Conservation (phyloP, 2,329 filamentous ascomycete species). For the Whalleya microplaca region DNA sequence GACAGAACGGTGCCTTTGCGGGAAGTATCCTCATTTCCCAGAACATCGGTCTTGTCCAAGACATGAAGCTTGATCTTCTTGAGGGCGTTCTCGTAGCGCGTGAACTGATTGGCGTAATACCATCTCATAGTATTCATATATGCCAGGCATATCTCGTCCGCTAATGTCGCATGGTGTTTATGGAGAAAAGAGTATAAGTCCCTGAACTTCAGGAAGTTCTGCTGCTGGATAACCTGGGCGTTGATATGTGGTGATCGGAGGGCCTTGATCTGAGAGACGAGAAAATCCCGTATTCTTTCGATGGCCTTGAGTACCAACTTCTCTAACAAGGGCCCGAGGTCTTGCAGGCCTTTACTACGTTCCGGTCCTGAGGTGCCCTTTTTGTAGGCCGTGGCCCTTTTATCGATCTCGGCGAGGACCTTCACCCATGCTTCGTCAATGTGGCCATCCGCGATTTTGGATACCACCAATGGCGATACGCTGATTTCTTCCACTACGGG, state of each 20-base stretch:
- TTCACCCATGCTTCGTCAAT: constrained; percentile 91
- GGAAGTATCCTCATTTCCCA: constrained; percentile 76
- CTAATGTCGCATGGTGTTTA: constrained; percentile 79
- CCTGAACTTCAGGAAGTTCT: constrained; percentile 85
- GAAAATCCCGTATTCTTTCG: constrained; percentile 90
- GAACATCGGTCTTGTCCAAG: constrained; percentile 80
- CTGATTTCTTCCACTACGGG: constrained; percentile 92
- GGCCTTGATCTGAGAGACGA: constrained; percentile 93
- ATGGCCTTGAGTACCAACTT: constrained; percentile 89
- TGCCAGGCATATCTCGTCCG: constrained; percentile 86
- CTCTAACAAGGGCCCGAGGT: constrained; percentile 82
- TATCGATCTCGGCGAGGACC: constrained; percentile 78
- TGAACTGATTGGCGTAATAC: constrained; percentile 95
- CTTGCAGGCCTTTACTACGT: constrained; percentile 75
- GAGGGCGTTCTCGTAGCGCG: constrained; percentile 81
- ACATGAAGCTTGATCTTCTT: constrained; percentile 82
- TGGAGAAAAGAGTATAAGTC: constrained; percentile 86
- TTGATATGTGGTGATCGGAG: constrained; percentile 95
- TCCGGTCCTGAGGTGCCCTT: constrained; percentile 63
- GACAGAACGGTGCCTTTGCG: constrained; percentile 66
- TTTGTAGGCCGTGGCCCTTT: constrained; percentile 72
- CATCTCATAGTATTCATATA: constrained; percentile 99
- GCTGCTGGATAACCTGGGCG: constrained; percentile 94
- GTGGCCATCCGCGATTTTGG: constrained; percentile 82
- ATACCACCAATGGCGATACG: constrained; percentile 81